phyloP scores from a whole-genome alignment of 2,329 filamentous ascomycete species.

The Waltergamsia citrina region DNA sequence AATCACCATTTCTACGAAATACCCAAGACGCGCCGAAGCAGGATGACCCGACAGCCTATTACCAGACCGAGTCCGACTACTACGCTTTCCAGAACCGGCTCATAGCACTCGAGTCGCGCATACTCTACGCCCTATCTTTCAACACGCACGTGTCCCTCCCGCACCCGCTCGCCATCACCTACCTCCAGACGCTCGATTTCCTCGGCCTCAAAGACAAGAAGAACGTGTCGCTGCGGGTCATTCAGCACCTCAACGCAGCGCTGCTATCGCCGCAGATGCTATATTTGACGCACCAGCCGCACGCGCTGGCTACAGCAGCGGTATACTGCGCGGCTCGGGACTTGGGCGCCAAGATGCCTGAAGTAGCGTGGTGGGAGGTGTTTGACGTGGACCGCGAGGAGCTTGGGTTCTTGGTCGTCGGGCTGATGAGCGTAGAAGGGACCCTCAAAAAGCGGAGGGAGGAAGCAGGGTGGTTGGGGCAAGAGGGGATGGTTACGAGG shows the following conservation, averaged over 20 bases:
- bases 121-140: slow-evolving; percentile 70
- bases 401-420: slow-evolving; percentile 85
- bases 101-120: slow-evolving; percentile 64
- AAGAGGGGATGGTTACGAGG: slow-evolving; percentile 45
- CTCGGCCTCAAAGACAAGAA: slow-evolving; percentile 30
- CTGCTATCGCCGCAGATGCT: slow-evolving; percentile 81
- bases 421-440: slow-evolving; percentile 66
- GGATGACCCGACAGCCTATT: slow-evolving; percentile 46
- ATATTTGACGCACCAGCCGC: slow-evolving; percentile 87
- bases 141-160: slow-evolving; percentile 79
- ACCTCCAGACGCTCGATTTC: slow-evolving; percentile 80
- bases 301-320: slow-evolving; percentile 74
- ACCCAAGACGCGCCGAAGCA: slow-evolving; percentile 17
- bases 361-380: slow-evolving; percentile 92
- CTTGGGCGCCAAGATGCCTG: slow-evolving; percentile 65
- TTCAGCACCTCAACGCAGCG: slow-evolving; percentile 78
- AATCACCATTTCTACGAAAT: slow-evolving; percentile 43
- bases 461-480: slow-evolving; percentile 37
- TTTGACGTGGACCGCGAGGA: slow-evolving; percentile 95
- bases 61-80: slow-evolving; percentile 66
- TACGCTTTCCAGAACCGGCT: slow-evolving; percentile 53
- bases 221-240: slow-evolving; percentile 51
- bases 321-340: slow-evolving; percentile 86
- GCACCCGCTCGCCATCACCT: slow-evolving; percentile 80
- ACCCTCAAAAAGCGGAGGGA: slow-evolving; percentile 53